Evolutionary conservation across 371 early-diverging fungal species (phyloP).

Genomic region (Mucor saturninus): DNA sequence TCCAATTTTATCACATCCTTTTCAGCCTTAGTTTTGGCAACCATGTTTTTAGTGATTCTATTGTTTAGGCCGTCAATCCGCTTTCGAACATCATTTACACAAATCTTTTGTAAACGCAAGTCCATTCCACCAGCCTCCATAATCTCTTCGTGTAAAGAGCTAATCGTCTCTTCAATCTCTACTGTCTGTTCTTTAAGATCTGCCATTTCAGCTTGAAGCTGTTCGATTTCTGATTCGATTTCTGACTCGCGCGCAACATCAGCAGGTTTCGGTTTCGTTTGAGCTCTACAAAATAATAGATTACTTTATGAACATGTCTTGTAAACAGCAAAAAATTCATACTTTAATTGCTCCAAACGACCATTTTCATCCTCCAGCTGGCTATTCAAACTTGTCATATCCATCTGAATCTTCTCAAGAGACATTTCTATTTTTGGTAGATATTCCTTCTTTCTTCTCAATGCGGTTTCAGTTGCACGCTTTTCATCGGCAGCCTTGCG

Average conservation of each 20-base stretch:
- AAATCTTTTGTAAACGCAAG: slow-evolving; percentile 84
- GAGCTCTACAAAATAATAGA: slow-evolving; percentile 25
- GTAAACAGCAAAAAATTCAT: slow-evolving; percentile 13
- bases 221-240: slow-evolving; percentile 47
- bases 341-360: slow-evolving; percentile 61
- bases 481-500: slow-evolving; percentile 55
- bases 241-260: slow-evolving; percentile 48
- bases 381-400: slow-evolving; percentile 64
- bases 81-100: slow-evolving; percentile 82
- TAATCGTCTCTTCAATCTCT: slow-evolving; percentile 70
- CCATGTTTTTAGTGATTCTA: slow-evolving; percentile 69
- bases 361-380: slow-evolving; percentile 67
- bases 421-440: slow-evolving; percentile 70
- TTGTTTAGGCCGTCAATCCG: slow-evolving; percentile 70
- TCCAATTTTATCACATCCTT: slow-evolving; percentile 75
- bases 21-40: slow-evolving; percentile 74
- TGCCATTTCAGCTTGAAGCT: slow-evolving; percentile 45
- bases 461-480: slow-evolving; percentile 54
- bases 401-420: slow-evolving; percentile 79
- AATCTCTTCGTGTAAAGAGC: slow-evolving; percentile 83
- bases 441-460: slow-evolving; percentile 58
- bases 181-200: slow-evolving; percentile 43
- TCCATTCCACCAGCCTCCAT: slow-evolving; percentile 90
- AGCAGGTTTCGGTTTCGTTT: slow-evolving; percentile 51
- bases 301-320: neutral